Evolutionary conservation across 768 basidiomycete species (phyloP), one percentile per base, ranked within the genome.

Genomic region (Lentinula guzmanii): DNA sequence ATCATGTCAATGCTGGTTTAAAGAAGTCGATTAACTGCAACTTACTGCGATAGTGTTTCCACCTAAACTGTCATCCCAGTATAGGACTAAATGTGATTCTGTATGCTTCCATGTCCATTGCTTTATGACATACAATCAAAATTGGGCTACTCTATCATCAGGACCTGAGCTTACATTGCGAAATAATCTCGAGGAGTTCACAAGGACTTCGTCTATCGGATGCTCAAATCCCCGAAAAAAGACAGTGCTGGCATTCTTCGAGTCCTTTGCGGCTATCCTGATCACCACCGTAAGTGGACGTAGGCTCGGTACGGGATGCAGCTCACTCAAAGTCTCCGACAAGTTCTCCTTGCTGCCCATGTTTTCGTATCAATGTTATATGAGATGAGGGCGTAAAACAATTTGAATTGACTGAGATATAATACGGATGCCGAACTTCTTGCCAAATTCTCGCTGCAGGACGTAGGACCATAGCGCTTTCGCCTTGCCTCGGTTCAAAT

Each of bases 321-420:
- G 69, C 71, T 60, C 55, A 82, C 77, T 83, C 81, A 58, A 83
- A 83, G 46, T 81, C 78, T 10, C 79, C 81, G 10, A 83, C 72
- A 0, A 77, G 45, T 33, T 80, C 77, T 0, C 80, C 79, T 16
- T 76, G 70, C 67, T 72, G 74, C 4, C 74, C 70, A n/a, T 71
- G 71, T 52, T 75, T 72, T 28, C 73, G 69, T 56, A 83, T 66
- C 3, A 76, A 74, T 0, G 82, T 82, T 31, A 81, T 78, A 65
- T 75, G 76, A 7, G 79, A 80, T 2, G 78, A 74, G 1, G 81
- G 81, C 4, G 77, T 79, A 64, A 82, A 82, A 64, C 79, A 79
- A 65, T 82, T 81, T 71, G 79, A 68, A 58, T 70, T 75, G 24
- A 82, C 79, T 13, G 76, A 74, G 24, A 83, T 77, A 58, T 76